Percentiles rank a stretch among this genome's conserved stretches.
These are phyloP conservation scores for Astraeus odoratus DNA, from an alignment of 768 basidiomycete species.

Conservation along the genomic window DNA sequence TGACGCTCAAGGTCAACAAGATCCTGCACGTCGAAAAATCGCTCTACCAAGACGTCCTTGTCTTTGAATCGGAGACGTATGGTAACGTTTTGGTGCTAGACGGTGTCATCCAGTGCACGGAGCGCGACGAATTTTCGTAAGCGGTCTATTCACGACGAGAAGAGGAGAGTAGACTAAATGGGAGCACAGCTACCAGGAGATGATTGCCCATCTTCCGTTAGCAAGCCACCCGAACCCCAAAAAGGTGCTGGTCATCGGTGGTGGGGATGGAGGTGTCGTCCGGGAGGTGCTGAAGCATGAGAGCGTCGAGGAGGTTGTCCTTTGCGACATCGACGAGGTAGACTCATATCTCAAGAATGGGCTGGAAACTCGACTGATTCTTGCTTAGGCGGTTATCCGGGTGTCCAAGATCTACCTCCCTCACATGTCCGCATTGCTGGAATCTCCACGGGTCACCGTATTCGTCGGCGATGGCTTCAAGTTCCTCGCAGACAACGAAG, in stretches of 20 bases:
- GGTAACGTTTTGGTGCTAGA: conserved; percentile 97
- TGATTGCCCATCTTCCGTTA: conserved; percentile 97
- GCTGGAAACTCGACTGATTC: not conserved
- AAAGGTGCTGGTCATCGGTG: conserved; percentile 94
- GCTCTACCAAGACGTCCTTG: conserved; percentile 92
- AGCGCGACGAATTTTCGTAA: conserved; percentile 97
- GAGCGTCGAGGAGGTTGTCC: conserved; percentile 82
- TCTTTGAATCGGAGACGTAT: conserved; percentile 92
- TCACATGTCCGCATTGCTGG: conserved; percentile 83
- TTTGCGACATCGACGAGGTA: conserved; percentile 54
- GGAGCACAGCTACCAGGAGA: conserved; percentile 84
- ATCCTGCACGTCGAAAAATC: conserved; percentile 93
- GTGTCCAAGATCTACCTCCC: conserved; percentile 92
- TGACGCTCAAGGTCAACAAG: conserved; percentile 94
- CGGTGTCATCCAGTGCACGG: conserved; percentile 93
- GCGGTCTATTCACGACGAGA: conserved; percentile 32
- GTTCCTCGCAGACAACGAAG: conserved; percentile 83
- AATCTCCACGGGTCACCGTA: conserved; percentile 75
- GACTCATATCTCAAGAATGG: not conserved
- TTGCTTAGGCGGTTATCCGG: conserved; percentile 75
- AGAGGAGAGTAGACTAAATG: not conserved
- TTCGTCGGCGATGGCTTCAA: conserved; percentile 95
- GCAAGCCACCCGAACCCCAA: conserved; percentile 94
- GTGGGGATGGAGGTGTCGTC: conserved; percentile 97
- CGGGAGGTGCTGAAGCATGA: conserved; percentile 95